These are phyloP conservation scores for Tolypocladium cylindrosporum DNA, from an alignment of 2,329 filamentous ascomycete genomes.

Conservation along the genomic window DNA sequence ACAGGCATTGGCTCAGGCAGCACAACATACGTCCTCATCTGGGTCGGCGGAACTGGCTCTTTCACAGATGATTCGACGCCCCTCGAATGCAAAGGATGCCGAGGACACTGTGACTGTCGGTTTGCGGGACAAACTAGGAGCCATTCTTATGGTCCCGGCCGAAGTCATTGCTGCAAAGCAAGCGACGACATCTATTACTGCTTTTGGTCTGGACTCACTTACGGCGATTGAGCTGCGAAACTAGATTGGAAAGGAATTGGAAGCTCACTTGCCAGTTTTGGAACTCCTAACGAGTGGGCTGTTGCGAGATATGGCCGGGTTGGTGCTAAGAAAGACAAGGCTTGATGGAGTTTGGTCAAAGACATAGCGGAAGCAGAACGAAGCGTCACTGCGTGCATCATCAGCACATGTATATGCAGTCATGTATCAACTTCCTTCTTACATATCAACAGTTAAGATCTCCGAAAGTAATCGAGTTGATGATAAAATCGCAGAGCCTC, in stretches of 20 bases:
- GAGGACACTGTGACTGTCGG: conserved; percentile 12
- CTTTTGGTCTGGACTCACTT: conserved; percentile 32
- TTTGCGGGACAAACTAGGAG: conserved; percentile 21
- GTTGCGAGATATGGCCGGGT: conserved; percentile 10
- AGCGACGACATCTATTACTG: not conserved
- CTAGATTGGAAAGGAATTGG: conserved; percentile 35
- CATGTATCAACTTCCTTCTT: too few relatives aligned
- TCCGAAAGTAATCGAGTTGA: too few relatives aligned
- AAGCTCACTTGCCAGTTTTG: conserved; percentile 37
- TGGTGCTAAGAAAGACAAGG: conserved; percentile 14
- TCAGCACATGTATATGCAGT: too few relatives aligned
- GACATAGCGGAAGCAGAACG: too few relatives aligned
- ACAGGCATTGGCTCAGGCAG: conserved; percentile 3
- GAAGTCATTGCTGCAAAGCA: conserved; percentile 10
- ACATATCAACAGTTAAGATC: too few relatives aligned
- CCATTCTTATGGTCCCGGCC: conserved; percentile 18
- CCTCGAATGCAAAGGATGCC: conserved; percentile 9
- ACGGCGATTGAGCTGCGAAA: conserved; percentile 40
- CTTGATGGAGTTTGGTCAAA: too few relatives aligned
- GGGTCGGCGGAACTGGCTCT: conserved; percentile 8
- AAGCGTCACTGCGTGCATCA: too few relatives aligned
- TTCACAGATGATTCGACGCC: not conserved
- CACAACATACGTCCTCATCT: conserved; percentile 4
- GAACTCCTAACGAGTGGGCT: conserved; percentile 43
- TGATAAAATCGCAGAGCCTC: too few relatives aligned